A percentile compares a stretch with the other conserved stretches of the same genome.
phyloP scores from a whole-genome alignment of 2,329 filamentous ascomycete species.

The Fusarium multiceps region DNA sequence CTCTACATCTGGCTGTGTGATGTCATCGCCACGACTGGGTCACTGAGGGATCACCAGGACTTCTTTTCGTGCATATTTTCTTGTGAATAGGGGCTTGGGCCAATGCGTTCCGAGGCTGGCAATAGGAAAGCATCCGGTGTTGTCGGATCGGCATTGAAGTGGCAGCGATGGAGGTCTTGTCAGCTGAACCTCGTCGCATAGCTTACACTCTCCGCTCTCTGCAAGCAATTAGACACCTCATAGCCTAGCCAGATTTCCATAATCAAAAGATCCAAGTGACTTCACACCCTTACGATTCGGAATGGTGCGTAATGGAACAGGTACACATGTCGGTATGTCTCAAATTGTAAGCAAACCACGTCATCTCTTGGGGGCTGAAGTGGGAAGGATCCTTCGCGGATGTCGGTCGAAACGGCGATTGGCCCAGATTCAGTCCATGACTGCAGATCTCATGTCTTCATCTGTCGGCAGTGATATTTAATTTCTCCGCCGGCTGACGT shows the following conservation, averaged over 20 bases:
- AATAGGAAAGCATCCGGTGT: background rate
- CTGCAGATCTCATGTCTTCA: background rate
- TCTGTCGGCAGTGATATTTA: background rate
- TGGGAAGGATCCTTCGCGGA: background rate
- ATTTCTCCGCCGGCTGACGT: background rate
- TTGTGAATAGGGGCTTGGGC: background rate
- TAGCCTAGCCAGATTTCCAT: background rate
- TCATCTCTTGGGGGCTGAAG: background rate
- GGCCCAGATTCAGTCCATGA: background rate
- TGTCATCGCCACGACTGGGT: background rate
- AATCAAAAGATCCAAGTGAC: too few relatives aligned
- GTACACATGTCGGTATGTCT: background rate
- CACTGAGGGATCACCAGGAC: background rate
- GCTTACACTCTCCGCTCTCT: background rate
- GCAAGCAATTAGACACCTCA: background rate
- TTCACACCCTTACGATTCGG: too few relatives aligned
- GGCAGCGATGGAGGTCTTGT: background rate
- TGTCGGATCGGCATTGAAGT: background rate
- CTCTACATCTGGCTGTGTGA: background rate
- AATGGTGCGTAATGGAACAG: background rate
- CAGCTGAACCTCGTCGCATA: background rate
- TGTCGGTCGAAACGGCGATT: background rate
- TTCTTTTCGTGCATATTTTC: background rate
- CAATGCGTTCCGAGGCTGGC: background rate
- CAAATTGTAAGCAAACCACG: background rate